Base-by-base conservation (phyloP, 176 grass and related monocot genomes). In the Eragrostis nindensis region DNA sequence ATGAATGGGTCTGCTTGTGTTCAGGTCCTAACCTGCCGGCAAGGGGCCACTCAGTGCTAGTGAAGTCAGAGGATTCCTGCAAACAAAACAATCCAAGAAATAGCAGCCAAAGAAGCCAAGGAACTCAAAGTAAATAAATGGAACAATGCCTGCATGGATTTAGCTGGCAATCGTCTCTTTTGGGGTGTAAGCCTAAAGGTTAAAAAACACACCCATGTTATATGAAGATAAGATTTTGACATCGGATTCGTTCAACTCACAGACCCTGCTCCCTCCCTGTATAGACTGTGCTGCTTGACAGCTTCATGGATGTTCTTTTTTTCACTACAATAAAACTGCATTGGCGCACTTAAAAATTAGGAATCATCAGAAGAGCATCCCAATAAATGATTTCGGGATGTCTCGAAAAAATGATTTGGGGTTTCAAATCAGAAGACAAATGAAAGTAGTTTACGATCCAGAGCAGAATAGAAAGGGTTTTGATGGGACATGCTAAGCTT, bases 141-240 rank as follows among this genome's bases (percentile, higher is more conserved):
- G 64, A 89, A 67, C 84, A 86, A 68, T 74, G 83, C 60, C 83
- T 92, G 86, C 70, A 16, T 72, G 70, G 75, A 83, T 83, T 83
- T 86, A 83, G 90, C 80, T 89, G 90, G 86, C 90, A 89, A 80
- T 79, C 83, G 83, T 92, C 79, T 84, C 77, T 83, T 89, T 92
- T 80, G 80, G 90, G 79, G 45, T n/a, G 63, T 53, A 80, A 73
- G 62, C 62, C 79, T 86, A 71, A 73, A 92, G 80, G 81, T 82
- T 76, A 86, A 86, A 86, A 82, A 83, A 76, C 74, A 84, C 80
- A 80, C n/a, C 70, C 86, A 83, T 71, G 68, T 67, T 86, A 86
- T 82, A 86, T 82, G 76, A 66, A 85, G 79, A 83, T 83, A 75
- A 74, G 68, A 77, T 55, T 70, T 92, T 12, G 17, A 21, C 62